Percentiles rank a stretch among this genome's conserved stretches.
phyloP scores from a whole-genome alignment of 2,329 filamentous ascomycete species.

The Stemphylium vesicarium region DNA sequence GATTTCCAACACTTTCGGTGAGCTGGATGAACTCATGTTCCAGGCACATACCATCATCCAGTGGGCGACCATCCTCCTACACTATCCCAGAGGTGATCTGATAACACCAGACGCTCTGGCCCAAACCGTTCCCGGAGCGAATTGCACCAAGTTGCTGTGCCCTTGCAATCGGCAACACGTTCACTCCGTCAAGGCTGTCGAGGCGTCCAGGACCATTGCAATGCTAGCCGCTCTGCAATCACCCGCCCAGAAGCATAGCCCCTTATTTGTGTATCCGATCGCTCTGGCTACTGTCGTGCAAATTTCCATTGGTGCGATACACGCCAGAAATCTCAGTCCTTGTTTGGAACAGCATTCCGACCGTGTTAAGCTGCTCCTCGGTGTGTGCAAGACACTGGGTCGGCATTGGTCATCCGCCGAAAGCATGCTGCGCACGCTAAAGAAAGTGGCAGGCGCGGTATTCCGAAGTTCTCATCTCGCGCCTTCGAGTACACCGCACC shows the following conservation, averaged over 20 bases:
- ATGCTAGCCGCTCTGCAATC: slow-evolving; percentile 69
- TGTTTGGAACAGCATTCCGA: slow-evolving; percentile 28
- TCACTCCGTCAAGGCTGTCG: slow-evolving; percentile 78
- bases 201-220: slow-evolving; percentile 76
- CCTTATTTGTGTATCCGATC: slow-evolving; percentile 29
- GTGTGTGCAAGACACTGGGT: slow-evolving; percentile 22
- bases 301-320: slow-evolving; percentile 68
- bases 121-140: slow-evolving; percentile 16
- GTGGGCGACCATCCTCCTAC: slow-evolving; percentile 24
- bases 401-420: slow-evolving; percentile 19
- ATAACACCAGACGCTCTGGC: slow-evolving; percentile 11
- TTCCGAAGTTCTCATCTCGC: slow-evolving; percentile 6
- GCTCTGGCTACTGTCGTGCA: slow-evolving; percentile 29
- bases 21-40: slow-evolving; percentile 85
- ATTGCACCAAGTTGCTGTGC: slow-evolving; percentile 19
- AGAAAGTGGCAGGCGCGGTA: slow-evolving; percentile 18
- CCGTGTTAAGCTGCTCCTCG: slow-evolving; percentile 20
- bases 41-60: slow-evolving; percentile 78
- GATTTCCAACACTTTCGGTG: slow-evolving; percentile 69
- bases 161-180: slow-evolving; percentile 20
- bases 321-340: slow-evolving; percentile 1
- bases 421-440: slow-evolving; percentile 17
- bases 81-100: slow-evolving; percentile 25
- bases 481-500: not conserved
- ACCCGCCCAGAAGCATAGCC: slow-evolving; percentile 69